These are phyloP conservation scores for Raddia guianensis DNA, from an alignment of 176 grass and related monocot species.

Conservation along the genomic window DNA sequence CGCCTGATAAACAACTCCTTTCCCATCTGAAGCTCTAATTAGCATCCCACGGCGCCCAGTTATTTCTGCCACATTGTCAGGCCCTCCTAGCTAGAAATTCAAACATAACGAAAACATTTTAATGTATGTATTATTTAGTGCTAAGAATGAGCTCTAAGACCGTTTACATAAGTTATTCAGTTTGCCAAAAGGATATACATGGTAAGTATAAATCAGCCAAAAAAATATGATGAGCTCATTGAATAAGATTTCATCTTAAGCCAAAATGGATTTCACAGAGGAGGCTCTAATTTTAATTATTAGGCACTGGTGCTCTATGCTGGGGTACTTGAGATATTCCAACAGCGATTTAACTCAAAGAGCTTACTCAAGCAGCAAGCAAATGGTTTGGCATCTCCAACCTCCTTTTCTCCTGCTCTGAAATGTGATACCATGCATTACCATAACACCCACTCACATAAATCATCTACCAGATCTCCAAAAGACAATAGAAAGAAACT, in stretches of 20 bases:
- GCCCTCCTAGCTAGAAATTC: constrained; percentile 72
- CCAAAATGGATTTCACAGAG: constrained; percentile 22
- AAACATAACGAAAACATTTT: constrained; percentile 38
- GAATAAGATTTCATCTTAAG: constrained; percentile 25
- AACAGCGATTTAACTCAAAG: constrained; percentile 7
- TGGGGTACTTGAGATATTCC: background rate
- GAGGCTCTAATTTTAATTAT: background rate
- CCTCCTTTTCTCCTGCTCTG: constrained; percentile 21
- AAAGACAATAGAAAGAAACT: constrained; percentile 7
- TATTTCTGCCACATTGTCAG: constrained; percentile 97
- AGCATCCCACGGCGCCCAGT: constrained; percentile 95
- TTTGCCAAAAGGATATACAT: background rate
- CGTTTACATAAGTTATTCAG: background rate
- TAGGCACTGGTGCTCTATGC: background rate
- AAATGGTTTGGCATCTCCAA: constrained; percentile 22
- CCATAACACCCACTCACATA: constrained; percentile 1
- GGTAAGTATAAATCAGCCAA: background rate
- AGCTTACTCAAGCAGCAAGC: constrained; percentile 29
- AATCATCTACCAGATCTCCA: constrained; percentile 28
- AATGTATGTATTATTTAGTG: constrained; percentile 32
- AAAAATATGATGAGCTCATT: background rate
- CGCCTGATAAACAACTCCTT: constrained; percentile 93
- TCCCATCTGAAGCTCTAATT: constrained; percentile 79
- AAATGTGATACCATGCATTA: constrained; percentile 36
- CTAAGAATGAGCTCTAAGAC: constrained; percentile 35